A percentile compares a stretch with the other conserved stretches of the same genome.
These are phyloP conservation scores for Xylaria grammica DNA, from an alignment of 495 filamentous ascomycete genomes.

Conservation along the genomic window DNA sequence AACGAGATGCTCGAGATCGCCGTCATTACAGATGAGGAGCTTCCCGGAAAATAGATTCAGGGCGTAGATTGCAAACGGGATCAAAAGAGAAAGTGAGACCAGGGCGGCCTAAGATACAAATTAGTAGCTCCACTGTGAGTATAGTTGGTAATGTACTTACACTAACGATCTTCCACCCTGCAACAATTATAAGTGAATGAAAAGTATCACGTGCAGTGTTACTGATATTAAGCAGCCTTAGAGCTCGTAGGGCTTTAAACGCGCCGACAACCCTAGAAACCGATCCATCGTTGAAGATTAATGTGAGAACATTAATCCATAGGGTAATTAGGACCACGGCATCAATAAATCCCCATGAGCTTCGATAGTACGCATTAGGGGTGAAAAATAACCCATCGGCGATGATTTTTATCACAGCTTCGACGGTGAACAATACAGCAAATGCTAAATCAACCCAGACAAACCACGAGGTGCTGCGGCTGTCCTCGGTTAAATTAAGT, in stretches of 20 bases:
- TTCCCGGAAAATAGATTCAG: conserved; percentile 90
- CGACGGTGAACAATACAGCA: conserved; percentile 82
- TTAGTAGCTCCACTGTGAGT: neutral
- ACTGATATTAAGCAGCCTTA: conserved; percentile 91
- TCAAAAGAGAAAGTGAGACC: conserved; percentile 90
- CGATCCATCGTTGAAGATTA: conserved; percentile 74
- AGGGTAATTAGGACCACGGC: conserved; percentile 90
- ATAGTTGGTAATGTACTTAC: conserved; percentile 35
- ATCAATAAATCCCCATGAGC: conserved; percentile 97
- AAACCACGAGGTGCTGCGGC: conserved; percentile 81
- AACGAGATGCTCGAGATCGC: conserved; percentile 59
- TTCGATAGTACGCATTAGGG: conserved; percentile 94
- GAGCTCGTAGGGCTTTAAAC: conserved; percentile 95
- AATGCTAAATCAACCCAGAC: conserved; percentile 90
- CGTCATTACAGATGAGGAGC: conserved; percentile 82
- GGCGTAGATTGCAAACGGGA: conserved; percentile 95
- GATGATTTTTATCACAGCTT: conserved; percentile 91
- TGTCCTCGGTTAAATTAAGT: conserved; percentile 45
- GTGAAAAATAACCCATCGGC: conserved; percentile 98
- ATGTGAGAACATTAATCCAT: conserved; percentile 92
- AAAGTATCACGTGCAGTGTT: conserved; percentile 96
- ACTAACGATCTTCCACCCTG: conserved; percentile 85
- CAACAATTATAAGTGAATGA: conserved; percentile 92
- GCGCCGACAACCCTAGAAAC: conserved; percentile 91
- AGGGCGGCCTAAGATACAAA: conserved; percentile 67